A percentile compares a stretch with the other conserved stretches of the same genome.
phyloP scores from a whole-genome alignment of 257 asterid genomes.

The Solanum pinnatisectum region DNA sequence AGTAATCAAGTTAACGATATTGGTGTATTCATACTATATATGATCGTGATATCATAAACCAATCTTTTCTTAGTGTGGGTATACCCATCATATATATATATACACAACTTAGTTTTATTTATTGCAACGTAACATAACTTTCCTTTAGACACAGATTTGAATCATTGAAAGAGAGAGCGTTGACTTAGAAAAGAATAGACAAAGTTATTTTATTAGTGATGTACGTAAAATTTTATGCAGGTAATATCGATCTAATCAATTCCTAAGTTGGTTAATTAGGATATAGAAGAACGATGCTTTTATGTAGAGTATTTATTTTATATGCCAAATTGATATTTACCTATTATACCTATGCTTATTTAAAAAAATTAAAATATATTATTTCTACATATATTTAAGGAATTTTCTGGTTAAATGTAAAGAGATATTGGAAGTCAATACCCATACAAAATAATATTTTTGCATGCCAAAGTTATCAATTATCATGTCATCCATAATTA shows the following conservation, averaged over 20 bases:
- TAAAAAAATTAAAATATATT: neutral
- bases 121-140: neutral
- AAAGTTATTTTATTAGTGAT: neutral
- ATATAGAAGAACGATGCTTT: neutral
- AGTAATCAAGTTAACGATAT: neutral
- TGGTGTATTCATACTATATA: neutral
- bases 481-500: neutral
- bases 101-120: neutral
- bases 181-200: neutral
- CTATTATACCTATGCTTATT: neutral
- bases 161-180: neutral
- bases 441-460: too few species aligned
- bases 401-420: too few species aligned
- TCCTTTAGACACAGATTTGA: neutral
- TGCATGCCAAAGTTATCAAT: neutral
- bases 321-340: neutral
- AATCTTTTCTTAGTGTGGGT: neutral
- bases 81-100: neutral
- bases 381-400: neutral
- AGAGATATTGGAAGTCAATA: neutral
- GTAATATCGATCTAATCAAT: neutral
- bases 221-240: neutral
- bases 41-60: neutral
- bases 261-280: neutral
- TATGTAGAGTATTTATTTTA: neutral